Conservation (phyloP, 345 rosid species). For the Aegle marmelos region DNA sequence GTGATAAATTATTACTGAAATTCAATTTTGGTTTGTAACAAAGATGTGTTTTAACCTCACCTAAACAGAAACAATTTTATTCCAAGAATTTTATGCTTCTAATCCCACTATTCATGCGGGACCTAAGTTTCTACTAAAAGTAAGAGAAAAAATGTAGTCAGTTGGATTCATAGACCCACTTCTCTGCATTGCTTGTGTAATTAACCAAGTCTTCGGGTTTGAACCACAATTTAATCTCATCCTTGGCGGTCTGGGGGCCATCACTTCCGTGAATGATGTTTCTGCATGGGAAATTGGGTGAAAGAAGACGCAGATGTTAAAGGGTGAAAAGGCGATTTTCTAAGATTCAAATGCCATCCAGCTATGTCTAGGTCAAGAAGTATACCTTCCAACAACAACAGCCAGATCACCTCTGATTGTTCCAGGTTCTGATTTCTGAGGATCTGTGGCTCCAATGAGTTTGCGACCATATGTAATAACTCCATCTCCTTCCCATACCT, state of each 20-base stretch:
- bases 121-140: slow-evolving; percentile 21
- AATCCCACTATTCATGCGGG: slow-evolving; percentile 23
- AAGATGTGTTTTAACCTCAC: slow-evolving; percentile 1
- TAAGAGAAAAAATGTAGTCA: slow-evolving; percentile 24
- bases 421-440: slow-evolving; percentile 98
- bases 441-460: slow-evolving; percentile 97
- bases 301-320: background rate
- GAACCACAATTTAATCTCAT: slow-evolving; percentile 92
- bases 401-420: slow-evolving; percentile 98
- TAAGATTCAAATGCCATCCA: background rate
- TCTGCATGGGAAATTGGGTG: slow-evolving; percentile 31
- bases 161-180: slow-evolving; percentile 85
- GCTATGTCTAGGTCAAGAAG: background rate
- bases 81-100: slow-evolving; percentile 26
- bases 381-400: slow-evolving; percentile 87
- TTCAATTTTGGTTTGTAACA: background rate
- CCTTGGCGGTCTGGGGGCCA: slow-evolving; percentile 95
- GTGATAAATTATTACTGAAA: slow-evolving; percentile 1
- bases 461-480: slow-evolving; percentile 89
- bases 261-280: slow-evolving; percentile 98
- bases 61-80: slow-evolving; percentile 25
- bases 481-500: slow-evolving; percentile 99
- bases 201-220: slow-evolving; percentile 87
- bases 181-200: slow-evolving; percentile 79
- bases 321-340: background rate